Percentiles rank a stretch among this genome's conserved stretches.
Conservation (phyloP, 2,329 filamentous ascomycete genomes). For the Hypoxylon sp. region DNA sequence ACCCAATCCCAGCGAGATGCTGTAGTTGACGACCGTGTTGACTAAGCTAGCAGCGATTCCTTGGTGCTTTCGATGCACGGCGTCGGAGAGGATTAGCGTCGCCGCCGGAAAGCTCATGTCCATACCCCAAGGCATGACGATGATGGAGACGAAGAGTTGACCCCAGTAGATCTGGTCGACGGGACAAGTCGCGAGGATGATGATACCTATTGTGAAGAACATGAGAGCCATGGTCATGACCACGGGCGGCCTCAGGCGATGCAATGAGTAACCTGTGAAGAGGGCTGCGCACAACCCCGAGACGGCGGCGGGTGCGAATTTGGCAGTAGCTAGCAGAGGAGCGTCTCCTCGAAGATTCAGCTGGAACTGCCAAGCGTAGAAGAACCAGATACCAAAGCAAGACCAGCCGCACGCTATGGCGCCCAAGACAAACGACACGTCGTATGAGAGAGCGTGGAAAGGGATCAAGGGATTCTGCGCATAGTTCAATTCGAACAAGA, state of each 20-base stretch:
- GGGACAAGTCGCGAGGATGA: constrained; percentile 53
- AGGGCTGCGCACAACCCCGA: constrained; percentile 51
- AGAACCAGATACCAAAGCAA: constrained; percentile 59
- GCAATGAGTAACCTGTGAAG: constrained; percentile 45
- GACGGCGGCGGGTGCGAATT: constrained; percentile 51
- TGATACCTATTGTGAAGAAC: constrained; percentile 46
- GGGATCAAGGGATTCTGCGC: constrained; percentile 64
- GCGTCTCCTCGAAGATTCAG: constrained; percentile 51
- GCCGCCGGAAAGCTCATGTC: constrained; percentile 69
- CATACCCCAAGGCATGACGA: constrained; percentile 66
- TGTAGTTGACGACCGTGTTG: constrained; percentile 69
- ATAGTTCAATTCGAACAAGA: constrained; percentile 60
- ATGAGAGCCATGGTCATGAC: constrained; percentile 48
- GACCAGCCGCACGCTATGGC: constrained; percentile 60
- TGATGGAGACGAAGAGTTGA: constrained; percentile 61
- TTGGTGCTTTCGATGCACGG: constrained; percentile 50
- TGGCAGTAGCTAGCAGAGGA: constrained; percentile 53
- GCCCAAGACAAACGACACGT: constrained; percentile 63
- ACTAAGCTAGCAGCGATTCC: constrained; percentile 59
- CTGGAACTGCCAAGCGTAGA: constrained; percentile 58
- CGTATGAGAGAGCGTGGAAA: constrained; percentile 59
- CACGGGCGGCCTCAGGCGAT: constrained; percentile 42
- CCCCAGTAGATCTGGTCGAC: constrained; percentile 66
- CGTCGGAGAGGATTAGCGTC: constrained; percentile 63
- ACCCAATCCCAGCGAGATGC: constrained; percentile 66